phyloP scores from a whole-genome alignment of 2,329 filamentous ascomycete genomes.

The Fusarium nurragi region DNA sequence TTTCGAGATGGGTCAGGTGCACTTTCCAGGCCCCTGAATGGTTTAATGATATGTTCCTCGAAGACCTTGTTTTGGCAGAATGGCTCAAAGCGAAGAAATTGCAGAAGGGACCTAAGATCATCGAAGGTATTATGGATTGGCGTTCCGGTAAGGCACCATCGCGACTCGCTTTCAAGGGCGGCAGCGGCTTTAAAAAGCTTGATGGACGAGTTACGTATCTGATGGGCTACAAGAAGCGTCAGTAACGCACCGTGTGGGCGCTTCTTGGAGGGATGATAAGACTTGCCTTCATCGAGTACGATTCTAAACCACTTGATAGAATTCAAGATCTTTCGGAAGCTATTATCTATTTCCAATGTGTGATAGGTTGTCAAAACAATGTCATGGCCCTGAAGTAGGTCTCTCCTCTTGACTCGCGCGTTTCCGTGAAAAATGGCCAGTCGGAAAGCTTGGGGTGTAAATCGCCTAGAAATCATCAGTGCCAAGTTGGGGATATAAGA shows the following conservation, averaged over 20 bases:
- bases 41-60: not conserved
- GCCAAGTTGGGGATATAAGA: fast-evolving
- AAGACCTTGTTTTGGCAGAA: fast-evolving
- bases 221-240: not conserved
- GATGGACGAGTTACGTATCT: not conserved
- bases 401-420: fast-evolving
- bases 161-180: fast-evolving
- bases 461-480: not conserved
- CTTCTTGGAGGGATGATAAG: fast-evolving
- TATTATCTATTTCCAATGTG: not conserved
- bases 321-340: fast-evolving
- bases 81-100: not conserved
- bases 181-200: fast-evolving
- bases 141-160: not conserved
- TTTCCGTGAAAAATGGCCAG: not conserved
- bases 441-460: not conserved
- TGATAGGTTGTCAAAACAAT: not conserved
- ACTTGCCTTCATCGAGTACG: not conserved
- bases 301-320: not conserved
- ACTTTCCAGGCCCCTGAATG: fast-evolving
- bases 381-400: not conserved
- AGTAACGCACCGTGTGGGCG: fast-evolving
- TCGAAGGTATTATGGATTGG: constrained; percentile 1
- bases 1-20: fast-evolving
- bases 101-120: not conserved